Base-by-base conservation (phyloP, 176 grass and related monocot genomes). In the Phoenix dactylifera region DNA sequence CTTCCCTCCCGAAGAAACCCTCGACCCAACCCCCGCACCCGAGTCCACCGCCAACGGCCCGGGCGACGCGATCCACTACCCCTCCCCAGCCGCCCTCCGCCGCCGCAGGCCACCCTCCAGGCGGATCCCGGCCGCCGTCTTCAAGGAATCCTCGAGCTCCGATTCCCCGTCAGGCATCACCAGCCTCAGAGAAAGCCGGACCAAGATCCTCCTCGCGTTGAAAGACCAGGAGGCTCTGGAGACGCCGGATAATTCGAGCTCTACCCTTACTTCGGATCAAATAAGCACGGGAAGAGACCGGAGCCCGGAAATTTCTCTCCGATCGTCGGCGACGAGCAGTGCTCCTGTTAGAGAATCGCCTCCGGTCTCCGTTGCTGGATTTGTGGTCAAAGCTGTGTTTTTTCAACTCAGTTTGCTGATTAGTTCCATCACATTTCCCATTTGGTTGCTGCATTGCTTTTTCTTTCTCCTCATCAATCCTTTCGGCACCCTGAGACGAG, bases 331-430 rank as follows among this genome's bases (percentile, higher is more conserved):
- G 1, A 16, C 26, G 39, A 68, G 24, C 29, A 7, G 14, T 39
- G 28, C 7, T 14, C 28, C 16, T 16, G 52, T 16, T 7, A 12
- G 35, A 44, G 35, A 44, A 44, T 12, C 35, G 35, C 35, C 9
- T 9, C 35, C 35, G 9, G 9, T 44, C 52, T 60, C 55, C 28
- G 32, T 83, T 6, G 73, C 65, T 15, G 26, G 74, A 53, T 68
- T 91, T 59, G 72, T 85, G 51, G 65, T 97, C 54, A 92, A 70
- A 18, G 87, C 78, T 1, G 77, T 97, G 23, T 58, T 71, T 4
- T 92, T 88, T 67, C 87, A 91, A 55, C 68, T 92, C 44, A 58
- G 66, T 69, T 53, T 89, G 20, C 68, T 97, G 18, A 55, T 85
- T 66, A 66, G 44, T 25, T 76, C 63, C 54, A 10, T 97, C 18